phyloP scores from a whole-genome alignment of 345 rosid genomes.

The Populus simonii region DNA sequence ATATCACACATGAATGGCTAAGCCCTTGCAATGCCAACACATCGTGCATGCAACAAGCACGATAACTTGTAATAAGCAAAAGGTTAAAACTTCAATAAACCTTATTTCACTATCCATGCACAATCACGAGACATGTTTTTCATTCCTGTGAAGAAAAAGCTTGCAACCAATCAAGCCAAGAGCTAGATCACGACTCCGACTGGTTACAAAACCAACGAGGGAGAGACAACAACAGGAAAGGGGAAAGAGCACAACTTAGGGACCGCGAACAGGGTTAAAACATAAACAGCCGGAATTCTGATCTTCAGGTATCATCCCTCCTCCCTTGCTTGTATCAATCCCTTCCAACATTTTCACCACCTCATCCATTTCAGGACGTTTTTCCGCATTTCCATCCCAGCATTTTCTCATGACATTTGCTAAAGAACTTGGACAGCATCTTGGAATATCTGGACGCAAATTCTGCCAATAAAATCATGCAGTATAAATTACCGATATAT shows the following conservation, averaged over 20 bases:
- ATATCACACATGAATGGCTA: not conserved
- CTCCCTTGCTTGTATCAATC: constrained; percentile 81
- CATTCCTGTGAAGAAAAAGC: not conserved
- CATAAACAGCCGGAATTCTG: constrained; percentile 66
- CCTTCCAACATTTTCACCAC: constrained; percentile 81
- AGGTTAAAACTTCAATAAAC: not conserved
- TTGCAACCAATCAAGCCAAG: not conserved
- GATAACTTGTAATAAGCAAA: not conserved
- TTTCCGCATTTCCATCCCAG: constrained; percentile 76
- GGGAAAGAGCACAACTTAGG: constrained; percentile 28
- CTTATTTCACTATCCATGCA: not conserved
- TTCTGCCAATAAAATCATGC: constrained; percentile 44
- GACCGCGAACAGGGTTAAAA: constrained; percentile 70
- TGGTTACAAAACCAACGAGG: not conserved
- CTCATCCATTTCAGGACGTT: constrained; percentile 81
- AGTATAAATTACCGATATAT: not conserved
- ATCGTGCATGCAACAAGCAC: not conserved
- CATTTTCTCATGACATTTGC: constrained; percentile 73
- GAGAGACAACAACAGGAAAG: not conserved
- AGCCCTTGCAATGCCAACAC: not conserved
- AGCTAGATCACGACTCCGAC: not conserved
- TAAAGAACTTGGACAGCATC: constrained; percentile 74
- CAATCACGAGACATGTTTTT: not conserved
- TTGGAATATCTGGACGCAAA: constrained; percentile 79
- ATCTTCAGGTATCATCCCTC: constrained; percentile 95